These are phyloP conservation scores for Scedosporium minutisporum DNA, from an alignment of 2,329 filamentous ascomycete species.

Conservation along the genomic window DNA sequence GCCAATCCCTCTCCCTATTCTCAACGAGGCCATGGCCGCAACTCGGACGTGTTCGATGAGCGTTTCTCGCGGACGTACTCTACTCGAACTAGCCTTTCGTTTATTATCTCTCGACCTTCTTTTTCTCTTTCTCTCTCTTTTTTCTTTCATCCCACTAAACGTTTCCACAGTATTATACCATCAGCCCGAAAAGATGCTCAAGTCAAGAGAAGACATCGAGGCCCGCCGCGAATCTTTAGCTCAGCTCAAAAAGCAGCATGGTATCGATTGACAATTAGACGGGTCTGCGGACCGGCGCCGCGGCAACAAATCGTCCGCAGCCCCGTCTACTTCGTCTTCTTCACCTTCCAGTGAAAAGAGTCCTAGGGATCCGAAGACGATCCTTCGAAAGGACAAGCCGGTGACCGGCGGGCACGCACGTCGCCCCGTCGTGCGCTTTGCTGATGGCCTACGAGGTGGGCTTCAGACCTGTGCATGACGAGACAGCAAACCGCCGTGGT, in stretches of 20 bases:
- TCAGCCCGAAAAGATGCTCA: conserved; percentile 59
- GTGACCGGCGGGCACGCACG: conserved; percentile 27
- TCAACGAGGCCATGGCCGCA: background rate
- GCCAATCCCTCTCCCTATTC: background rate
- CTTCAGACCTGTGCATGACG: conserved; percentile 28
- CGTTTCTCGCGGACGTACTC: background rate
- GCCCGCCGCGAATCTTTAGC: conserved; percentile 95
- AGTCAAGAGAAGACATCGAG: conserved; percentile 87
- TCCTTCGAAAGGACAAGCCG: conserved; percentile 32
- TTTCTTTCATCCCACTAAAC: background rate
- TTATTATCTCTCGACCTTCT: background rate
- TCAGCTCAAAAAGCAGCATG: conserved; percentile 94
- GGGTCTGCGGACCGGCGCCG: conserved; percentile 45
- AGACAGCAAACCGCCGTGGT: background rate
- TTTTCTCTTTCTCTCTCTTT: background rate
- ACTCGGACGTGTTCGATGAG: background rate
- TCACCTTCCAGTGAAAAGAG: conserved; percentile 29
- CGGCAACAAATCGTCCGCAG: conserved; percentile 36
- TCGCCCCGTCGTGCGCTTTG: conserved; percentile 31
- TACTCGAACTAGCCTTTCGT: background rate
- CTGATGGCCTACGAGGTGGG: conserved; percentile 26
- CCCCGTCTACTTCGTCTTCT: conserved; percentile 47
- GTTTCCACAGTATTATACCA: conserved; percentile 46
- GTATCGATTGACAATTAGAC: conserved; percentile 91
- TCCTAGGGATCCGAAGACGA: conserved; percentile 27